Base-by-base conservation (phyloP, 495 filamentous ascomycete species). In the Neurospora sp. region DNA sequence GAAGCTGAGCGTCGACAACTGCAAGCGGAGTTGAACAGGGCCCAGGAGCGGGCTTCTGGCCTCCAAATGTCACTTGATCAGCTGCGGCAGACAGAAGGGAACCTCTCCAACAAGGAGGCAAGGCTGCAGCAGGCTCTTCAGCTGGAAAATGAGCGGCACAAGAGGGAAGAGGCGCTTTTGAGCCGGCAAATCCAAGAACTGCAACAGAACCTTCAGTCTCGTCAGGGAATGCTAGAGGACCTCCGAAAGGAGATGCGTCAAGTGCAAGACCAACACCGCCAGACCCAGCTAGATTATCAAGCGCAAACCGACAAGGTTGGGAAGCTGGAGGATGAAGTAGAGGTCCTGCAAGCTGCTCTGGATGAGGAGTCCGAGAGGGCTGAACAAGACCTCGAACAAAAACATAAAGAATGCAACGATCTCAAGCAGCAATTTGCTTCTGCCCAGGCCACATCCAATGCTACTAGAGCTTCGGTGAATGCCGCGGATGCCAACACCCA, bases 321-420 rank as follows among this genome's bases (percentile, higher is more conserved):
- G 74, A 88, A 85, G n/a, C 78, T 96, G 18, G 92, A 95, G 77
- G 92, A 94, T 73, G 93, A 96, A 77, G 85, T 95, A 12, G 89
- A 94, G 69, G 87, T 94, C 42, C 81, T 95, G 39, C 92, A 94
- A 77, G 85, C 86, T 22, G 91, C 87, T 70, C 80, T 94, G 59
- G 92, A 94, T 73, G 92, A 96, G 73, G 93, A 93, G 73, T 80
- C 79, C 41, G 92, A 95, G 72, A 93, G 91, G 46, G 88, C 88
- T 18, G 89, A 88, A 9, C 81, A 86, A 18, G 88, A 89, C 69
- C 76, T 89, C 38, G 71, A 81, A 70, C 81, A 81, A 27, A 77
- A 82, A 3, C 84, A 85, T 69, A 77, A 85, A 69, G 83, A 88
- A 74, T 84, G 84, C 20, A 84, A 87, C 46, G 79, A 76, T 22